These are phyloP conservation scores for Pouteria campechiana DNA, from an alignment of 179 eudicot species.

Conservation along the genomic window DNA sequence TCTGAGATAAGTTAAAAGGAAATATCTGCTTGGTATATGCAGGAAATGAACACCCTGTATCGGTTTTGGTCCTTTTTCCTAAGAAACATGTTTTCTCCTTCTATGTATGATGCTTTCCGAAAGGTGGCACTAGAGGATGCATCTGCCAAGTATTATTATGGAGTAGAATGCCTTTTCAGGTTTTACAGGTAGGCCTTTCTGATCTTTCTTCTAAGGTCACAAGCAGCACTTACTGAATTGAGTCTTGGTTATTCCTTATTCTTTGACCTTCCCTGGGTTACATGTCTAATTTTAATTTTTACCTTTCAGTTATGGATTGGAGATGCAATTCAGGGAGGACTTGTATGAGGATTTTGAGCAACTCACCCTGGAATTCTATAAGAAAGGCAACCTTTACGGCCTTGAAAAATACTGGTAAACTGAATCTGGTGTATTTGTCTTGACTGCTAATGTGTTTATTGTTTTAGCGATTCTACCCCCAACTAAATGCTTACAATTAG, in stretches of 20 bases:
- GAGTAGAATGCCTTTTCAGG: slow-evolving; percentile 87
- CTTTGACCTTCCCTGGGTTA: background rate
- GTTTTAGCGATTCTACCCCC: background rate
- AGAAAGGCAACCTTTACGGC: slow-evolving; percentile 82
- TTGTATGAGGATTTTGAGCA: slow-evolving; percentile 71
- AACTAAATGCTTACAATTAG: no score
- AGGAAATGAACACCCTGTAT: slow-evolving; percentile 95
- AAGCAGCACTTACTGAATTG: background rate
- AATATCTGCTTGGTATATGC: slow-evolving; percentile 20
- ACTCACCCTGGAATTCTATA: slow-evolving; percentile 58
- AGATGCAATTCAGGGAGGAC: slow-evolving; percentile 73
- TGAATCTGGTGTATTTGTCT: background rate
- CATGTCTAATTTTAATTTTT: background rate
- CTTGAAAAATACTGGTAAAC: slow-evolving; percentile 89
- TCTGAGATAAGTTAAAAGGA: no score
- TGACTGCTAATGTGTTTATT: background rate
- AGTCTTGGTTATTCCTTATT: background rate
- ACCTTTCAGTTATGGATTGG: slow-evolving; percentile 73
- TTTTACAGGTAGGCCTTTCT: slow-evolving; percentile 56
- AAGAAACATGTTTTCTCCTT: slow-evolving; percentile 50
- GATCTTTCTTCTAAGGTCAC: background rate
- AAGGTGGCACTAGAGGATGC: slow-evolving; percentile 81
- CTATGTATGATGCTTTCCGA: slow-evolving; percentile 78
- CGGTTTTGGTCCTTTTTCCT: slow-evolving; percentile 90
- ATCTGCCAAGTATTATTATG: slow-evolving; percentile 66